Evolutionary conservation across 2,329 filamentous ascomycete genomes (phyloP).

Genomic region (Aspergillus japonicus): DNA sequence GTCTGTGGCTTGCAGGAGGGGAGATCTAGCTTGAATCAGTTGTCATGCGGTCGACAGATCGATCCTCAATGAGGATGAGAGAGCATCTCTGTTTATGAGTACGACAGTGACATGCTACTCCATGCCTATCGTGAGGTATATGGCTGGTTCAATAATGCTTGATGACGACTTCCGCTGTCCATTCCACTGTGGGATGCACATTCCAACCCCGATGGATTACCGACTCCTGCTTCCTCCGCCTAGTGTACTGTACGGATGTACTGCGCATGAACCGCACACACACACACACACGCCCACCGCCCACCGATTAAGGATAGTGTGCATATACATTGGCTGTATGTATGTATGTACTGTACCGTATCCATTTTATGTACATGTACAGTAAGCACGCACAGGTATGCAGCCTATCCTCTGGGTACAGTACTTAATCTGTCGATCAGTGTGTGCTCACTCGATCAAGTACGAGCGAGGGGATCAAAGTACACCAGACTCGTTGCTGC

Average conservation of each 20-base stretch:
- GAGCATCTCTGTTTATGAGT: background rate
- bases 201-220: background rate
- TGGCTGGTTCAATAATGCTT: background rate
- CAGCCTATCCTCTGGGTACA: background rate
- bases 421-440: background rate
- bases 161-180: background rate
- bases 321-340: background rate
- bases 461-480: background rate
- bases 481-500: conserved; percentile 2
- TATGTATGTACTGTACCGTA: background rate
- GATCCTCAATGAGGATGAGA: background rate
- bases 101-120: too few relatives aligned
- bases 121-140: background rate
- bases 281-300: background rate
- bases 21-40: background rate
- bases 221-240: background rate
- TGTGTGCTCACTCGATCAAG: background rate
- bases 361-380: background rate
- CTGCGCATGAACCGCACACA: background rate
- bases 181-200: background rate
- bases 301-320: background rate
- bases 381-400: background rate
- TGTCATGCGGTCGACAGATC: background rate
- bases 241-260: background rate
- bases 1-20: background rate